phyloP scores from a whole-genome alignment of 2,329 filamentous ascomycete genomes.

The Cladosporium sp. region DNA sequence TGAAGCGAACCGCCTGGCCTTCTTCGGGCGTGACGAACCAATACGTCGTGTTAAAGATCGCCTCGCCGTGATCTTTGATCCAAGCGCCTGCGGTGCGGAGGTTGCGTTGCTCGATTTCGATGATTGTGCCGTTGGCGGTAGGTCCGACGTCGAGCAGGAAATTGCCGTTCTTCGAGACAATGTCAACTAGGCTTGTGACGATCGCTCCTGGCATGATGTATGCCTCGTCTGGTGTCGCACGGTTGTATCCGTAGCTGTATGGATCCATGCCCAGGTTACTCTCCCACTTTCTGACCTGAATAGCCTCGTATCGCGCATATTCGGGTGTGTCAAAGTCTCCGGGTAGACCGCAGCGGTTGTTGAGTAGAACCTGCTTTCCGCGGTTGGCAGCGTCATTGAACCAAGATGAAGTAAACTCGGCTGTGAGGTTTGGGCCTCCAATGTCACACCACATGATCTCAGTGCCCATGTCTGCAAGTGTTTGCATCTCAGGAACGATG shows the following conservation, averaged over 20 bases:
- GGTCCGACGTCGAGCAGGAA: conserved; percentile 59
- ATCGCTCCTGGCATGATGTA: conserved; percentile 57
- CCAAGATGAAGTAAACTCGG: conserved; percentile 45
- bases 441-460: conserved; percentile 53
- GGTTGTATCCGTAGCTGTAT: conserved; percentile 60
- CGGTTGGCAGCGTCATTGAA: conserved; percentile 44
- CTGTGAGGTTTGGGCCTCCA: conserved; percentile 46
- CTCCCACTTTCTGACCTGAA: conserved; percentile 61
- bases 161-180: conserved; percentile 58
- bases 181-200: conserved; percentile 52
- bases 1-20: conserved; percentile 51
- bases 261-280: conserved; percentile 61
- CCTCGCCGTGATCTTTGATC: conserved; percentile 56
- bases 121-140: conserved; percentile 55
- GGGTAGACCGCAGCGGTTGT: conserved; percentile 57
- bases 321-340: conserved; percentile 63
- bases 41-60: conserved; percentile 59
- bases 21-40: conserved; percentile 52
- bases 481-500: conserved; percentile 48
- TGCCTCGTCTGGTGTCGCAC: conserved; percentile 49
- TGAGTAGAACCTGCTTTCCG: conserved; percentile 55
- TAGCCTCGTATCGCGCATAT: conserved; percentile 52
- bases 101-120: conserved; percentile 49
- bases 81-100: conserved; percentile 55
- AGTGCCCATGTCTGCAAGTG: conserved; percentile 43